phyloP scores from a whole-genome alignment of 805 yeast genomes.

The Hanseniaspora hatyaiensis region DNA sequence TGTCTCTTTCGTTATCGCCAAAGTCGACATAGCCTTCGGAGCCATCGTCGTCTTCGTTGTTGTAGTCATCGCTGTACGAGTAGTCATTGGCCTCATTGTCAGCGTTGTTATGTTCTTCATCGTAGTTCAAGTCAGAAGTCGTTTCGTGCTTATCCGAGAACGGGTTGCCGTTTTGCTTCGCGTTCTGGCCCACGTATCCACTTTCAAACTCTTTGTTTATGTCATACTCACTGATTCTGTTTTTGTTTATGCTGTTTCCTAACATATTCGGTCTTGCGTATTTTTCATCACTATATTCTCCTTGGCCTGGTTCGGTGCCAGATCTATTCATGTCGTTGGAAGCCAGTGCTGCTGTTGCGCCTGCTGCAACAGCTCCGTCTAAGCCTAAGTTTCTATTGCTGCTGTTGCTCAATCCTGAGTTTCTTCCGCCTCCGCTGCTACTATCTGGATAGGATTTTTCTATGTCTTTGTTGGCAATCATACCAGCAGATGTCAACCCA shows the following conservation, averaged over 20 bases:
- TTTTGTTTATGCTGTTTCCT: background rate
- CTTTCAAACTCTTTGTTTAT: constrained; percentile 15
- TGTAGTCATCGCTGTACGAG: constrained; percentile 9
- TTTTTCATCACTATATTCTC: too few species aligned
- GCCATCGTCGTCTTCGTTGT: constrained; percentile 7
- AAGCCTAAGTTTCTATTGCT: background rate
- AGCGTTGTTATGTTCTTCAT: background rate
- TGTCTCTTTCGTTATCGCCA: background rate
- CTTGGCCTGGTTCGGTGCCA: too few species aligned
- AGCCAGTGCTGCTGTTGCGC: background rate
- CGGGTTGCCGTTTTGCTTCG: constrained; percentile 5
- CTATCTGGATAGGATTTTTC: constrained; percentile 1
- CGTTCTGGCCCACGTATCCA: constrained; percentile 9
- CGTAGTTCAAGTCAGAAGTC: constrained; percentile 4
- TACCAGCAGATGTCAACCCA: constrained; percentile 13
- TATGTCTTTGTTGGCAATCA: constrained; percentile 12
- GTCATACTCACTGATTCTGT: constrained; percentile 14
- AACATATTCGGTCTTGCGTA: constrained; percentile 6
- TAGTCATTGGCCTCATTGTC: background rate
- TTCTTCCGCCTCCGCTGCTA: constrained; percentile 7
- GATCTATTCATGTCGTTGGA: too few species aligned
- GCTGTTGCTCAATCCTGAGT: constrained; percentile 5
- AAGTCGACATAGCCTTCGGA: constrained; percentile 11
- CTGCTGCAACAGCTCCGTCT: background rate
- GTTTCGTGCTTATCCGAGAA: constrained; percentile 14